Evolutionary conservation across 2,329 filamentous ascomycete genomes (phyloP).

Genomic region (Pyricularia sp.): DNA sequence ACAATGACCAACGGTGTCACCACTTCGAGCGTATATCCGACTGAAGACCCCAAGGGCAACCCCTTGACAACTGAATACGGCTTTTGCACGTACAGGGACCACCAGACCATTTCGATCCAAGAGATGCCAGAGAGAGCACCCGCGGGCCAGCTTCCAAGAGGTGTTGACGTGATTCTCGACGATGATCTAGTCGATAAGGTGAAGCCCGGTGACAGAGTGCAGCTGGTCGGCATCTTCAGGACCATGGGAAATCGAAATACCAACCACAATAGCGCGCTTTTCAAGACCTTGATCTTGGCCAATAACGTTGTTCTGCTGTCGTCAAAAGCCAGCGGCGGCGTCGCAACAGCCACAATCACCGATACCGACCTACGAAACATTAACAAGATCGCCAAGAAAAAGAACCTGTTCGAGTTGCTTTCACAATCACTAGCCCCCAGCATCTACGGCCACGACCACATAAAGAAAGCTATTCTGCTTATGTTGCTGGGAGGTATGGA

Average conservation of each 20-base stretch:
- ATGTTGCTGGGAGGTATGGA: constrained; percentile 94
- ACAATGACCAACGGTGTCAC: constrained; percentile 91
- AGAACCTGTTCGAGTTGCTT: constrained; percentile 80
- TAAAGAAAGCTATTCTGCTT: constrained; percentile 93
- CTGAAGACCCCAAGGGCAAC: constrained; percentile 86
- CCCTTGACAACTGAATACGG: constrained; percentile 91
- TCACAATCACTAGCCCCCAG: constrained; percentile 91
- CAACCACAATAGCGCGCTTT: constrained; percentile 78
- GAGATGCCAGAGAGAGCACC: constrained; percentile 98
- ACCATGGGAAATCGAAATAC: constrained; percentile 92
- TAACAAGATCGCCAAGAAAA: constrained; percentile 93
- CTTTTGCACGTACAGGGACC: constrained; percentile 88
- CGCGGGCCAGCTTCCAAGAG: constrained; percentile 84
- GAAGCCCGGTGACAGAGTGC: constrained; percentile 91
- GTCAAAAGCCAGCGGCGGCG: constrained; percentile 88
- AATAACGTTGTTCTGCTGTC: constrained; percentile 93
- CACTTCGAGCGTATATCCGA: constrained; percentile 85
- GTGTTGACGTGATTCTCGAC: constrained; percentile 92
- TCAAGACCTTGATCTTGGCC: constrained; percentile 85
- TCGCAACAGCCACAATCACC: constrained; percentile 83
- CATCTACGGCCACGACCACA: constrained; percentile 93
- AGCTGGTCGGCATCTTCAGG: constrained; percentile 91
- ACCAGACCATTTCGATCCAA: constrained; percentile 95
- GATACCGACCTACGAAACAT: constrained; percentile 97
- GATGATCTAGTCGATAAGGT: constrained; percentile 91